Evolutionary conservation across 1,284 basidiomycete species (phyloP), one percentile per base, ranked within the genome.

Genomic region (Athelia sp.): DNA sequence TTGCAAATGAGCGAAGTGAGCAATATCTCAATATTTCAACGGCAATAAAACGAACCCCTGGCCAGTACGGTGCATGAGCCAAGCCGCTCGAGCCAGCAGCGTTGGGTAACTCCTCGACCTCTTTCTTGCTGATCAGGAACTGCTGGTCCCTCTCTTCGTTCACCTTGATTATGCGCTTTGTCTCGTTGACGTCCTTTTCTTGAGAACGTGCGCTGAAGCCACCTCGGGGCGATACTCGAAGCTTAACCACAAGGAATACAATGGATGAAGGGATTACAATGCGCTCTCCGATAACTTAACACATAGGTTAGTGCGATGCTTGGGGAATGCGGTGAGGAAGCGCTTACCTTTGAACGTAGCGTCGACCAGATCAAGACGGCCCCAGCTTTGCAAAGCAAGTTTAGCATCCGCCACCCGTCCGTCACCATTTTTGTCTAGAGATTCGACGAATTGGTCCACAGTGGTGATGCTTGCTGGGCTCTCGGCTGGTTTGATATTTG

Each of bases 251-350:
- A 49, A 98, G 81, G 60, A 87, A 87, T 26, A 98, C 91, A 56
- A 98, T 90, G 0, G 96, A 86, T 2, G 89, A 87, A 0, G 96
- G 93, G 0, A 90, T 90, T 26, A 98, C 84, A 42, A 89, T 69
- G 34, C 86, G 85, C 67, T 99, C 97, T 48, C 91, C 97, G 48
- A 92, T 87, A 50, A 98, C 95, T 94, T n/a, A n/a, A n/a, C n/a
- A n/a, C n/a, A 54, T 8, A 44, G 1, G 44, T 47, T 29, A n/a
- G n/a, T n/a, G n/a, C n/a, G n/a, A n/a, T 29, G 26, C 6, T 29
- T 29, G 13, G 26, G 13, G 13, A 6, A 13, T 24, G 44, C 48
- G 13, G 17, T 23, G 26, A 19, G 29, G 43, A 13, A 22, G 8
- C 17, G 36, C 75, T 42, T 54, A 91, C 92, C 93, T 76, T 90